Base-by-base conservation (phyloP, 495 filamentous ascomycete species). In the Aspergillus wentii region DNA sequence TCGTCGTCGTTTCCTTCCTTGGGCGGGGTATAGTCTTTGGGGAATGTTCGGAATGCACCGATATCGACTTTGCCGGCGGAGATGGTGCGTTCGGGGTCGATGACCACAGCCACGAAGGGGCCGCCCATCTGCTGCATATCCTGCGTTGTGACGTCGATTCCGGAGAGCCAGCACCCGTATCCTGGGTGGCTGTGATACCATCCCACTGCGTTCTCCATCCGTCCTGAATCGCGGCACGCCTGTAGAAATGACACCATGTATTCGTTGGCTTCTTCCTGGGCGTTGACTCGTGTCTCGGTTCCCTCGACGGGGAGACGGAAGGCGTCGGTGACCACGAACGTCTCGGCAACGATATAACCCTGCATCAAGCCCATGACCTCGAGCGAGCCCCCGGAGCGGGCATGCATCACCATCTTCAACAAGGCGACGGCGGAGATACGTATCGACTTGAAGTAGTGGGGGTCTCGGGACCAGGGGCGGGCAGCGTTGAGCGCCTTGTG, bases 311-410 rank as follows among this genome's bases (percentile, higher is more conserved):
- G 94, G 30, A 99, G 74, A 2, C 89, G 80, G 62, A 95, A 92
- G 11, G 89, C 86, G 56, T 99, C 94, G 3, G 88, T 97, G 9
- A 99, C 84, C 31, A 99, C 80, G 52, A 99, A 83, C 3, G 88
- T 86, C 34, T 85, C 78, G 30, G 82, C 74, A 8, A 67, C 47
- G 21, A 95, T 85, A 55, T 94, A 92, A 26, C 94, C 94, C 64
- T 95, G 88, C 94, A 99, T 97, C 50, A 99, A 63, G 31, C 94
- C 94, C 94, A 99, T 99, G 30, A 99, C 76, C 62, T 99, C 94
- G 40, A 97, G 73, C 2, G 80, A 79, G 13, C 92, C 91, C 33
- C 94, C 94, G 0, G 85, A 86, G 15, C 94, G 85, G 1, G 94
- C 94, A 59, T 99, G 94, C 88, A 95, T 97, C 40, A 94, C 88